Percentiles rank a stretch among this genome's conserved stretches.
These are phyloP conservation scores for Yarrowia sp. DNA, from an alignment of 805 yeast species.

Conservation along the genomic window DNA sequence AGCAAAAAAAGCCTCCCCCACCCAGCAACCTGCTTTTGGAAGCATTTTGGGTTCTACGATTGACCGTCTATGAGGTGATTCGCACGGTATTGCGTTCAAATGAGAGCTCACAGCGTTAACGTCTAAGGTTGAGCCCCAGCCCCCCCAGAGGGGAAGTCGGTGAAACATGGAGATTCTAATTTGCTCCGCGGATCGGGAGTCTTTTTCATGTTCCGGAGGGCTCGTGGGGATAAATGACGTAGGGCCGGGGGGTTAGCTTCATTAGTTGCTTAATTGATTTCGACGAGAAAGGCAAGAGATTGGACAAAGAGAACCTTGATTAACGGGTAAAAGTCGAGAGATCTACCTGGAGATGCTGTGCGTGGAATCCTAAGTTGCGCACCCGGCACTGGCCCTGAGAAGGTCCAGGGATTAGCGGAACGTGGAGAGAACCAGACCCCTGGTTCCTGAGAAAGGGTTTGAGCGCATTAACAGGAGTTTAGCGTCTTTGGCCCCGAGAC, in stretches of 20 bases:
- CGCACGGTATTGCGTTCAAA: neutral
- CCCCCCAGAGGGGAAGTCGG: slow-evolving; percentile 18
- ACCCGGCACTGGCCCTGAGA: neutral
- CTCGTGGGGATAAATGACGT: neutral
- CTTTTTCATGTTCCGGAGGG: neutral
- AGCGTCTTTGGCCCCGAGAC: slow-evolving; percentile 2
- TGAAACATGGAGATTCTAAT: neutral
- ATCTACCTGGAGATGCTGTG: slow-evolving; percentile 5
- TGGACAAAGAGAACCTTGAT: slow-evolving; percentile 13
- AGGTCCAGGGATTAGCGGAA: neutral
- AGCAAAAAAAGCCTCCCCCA: slow-evolving; percentile 15
- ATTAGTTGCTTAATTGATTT: slow-evolving; percentile 9
- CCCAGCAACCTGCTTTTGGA: slow-evolving; percentile 21
- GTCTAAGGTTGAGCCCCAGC: slow-evolving; percentile 1
- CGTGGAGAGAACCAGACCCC: neutral
- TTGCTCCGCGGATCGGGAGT: slow-evolving; percentile 4
- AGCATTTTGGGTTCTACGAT: slow-evolving; percentile 3
- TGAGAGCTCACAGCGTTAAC: neutral
- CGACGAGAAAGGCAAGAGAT: slow-evolving; percentile 10
- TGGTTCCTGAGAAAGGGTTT: neutral
- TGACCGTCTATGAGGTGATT: slow-evolving; percentile 10
- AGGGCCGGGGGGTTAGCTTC: neutral
- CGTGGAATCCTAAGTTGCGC: neutral
- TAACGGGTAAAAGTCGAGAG: neutral
- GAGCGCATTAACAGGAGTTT: neutral